Evolutionary conservation across 352 stramenopile species (phyloP), one percentile per base, ranked within the genome.

Genomic region (Phytophthora citricola): DNA sequence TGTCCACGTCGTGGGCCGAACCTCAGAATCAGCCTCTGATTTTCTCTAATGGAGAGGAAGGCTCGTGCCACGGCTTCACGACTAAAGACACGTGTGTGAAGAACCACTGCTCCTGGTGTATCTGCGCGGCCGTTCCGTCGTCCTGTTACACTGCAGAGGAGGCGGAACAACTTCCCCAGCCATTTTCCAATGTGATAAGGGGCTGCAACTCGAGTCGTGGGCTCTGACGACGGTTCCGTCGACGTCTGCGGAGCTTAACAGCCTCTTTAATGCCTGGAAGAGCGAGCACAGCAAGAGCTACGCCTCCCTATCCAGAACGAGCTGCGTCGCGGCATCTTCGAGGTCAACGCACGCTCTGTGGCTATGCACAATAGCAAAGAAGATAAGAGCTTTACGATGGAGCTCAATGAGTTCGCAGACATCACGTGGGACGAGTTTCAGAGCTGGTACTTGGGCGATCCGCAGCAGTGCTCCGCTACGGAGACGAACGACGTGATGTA

Each of bases 361-460:
- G 83, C 78, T 2, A 43, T 43, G 15, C 87, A 94, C 69, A 94
- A 94, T 60, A 62, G 43, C 31, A 65, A 73, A n/a, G 40, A 56
- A 12, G 56, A 75, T 59, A 75, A 55, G 36, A 76, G 66, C 40
- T 94, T 89, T 65, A 83, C 74, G 0, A 80, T 94, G 75, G 83
- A 91, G 65, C 70, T 92, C 6, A 94, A 94, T 62, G 47, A 85
- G 58, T 94, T 94, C 69, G 86, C 83, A 6, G 86, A 94, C 44
- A 65, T 68, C 2, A 91, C 86, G 5, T 94, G 86, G 85, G 75
- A 76, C 34, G 86, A 94, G 67, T 94, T 94, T 71, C 75, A 92
- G 70, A 65, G 58, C 27, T 86, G 71, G 71, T 88, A 92, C 64
- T 68, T 94, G 17, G 82, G 73, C 4, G 72, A 59, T n/a, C 80